Conservation (phyloP, 306 rosid genomes). For the Pyrus bretschneideri region DNA sequence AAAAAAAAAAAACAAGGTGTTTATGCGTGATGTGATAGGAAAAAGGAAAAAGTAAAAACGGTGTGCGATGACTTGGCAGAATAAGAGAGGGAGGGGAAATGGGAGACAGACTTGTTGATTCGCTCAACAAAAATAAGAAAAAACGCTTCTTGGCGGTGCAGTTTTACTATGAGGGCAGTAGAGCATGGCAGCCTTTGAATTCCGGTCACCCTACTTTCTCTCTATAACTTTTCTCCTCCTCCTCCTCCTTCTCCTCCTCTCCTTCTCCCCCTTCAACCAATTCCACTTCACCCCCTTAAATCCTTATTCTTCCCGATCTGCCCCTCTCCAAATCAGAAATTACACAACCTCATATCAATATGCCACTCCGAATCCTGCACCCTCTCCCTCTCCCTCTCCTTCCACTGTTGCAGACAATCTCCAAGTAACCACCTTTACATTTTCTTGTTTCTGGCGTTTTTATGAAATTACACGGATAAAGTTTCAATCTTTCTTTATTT, state of each 20-base stretch:
- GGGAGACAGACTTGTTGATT: background rate
- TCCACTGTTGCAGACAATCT: background rate
- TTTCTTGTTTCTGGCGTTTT: background rate
- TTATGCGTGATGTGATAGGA: background rate
- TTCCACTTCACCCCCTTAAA: background rate
- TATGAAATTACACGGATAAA: background rate
- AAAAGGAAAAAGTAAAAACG: too few relatives aligned
- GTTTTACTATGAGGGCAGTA: background rate
- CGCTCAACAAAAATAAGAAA: too few relatives aligned
- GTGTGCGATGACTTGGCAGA: background rate
- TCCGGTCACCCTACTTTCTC: conserved; percentile 16
- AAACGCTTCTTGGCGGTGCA: background rate
- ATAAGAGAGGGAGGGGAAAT: background rate
- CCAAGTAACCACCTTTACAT: conserved; percentile 1
- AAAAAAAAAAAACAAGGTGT: too few relatives aligned
- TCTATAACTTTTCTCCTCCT: conserved; percentile 10
- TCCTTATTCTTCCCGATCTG: background rate
- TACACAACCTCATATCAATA: background rate
- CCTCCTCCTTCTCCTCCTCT: background rate
- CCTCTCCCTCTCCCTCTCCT: conserved; percentile 9
- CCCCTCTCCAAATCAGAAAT: background rate
- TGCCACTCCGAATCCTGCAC: background rate
- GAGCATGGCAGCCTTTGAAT: conserved; percentile 10
- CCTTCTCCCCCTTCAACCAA: conserved; percentile 9
- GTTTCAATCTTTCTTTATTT: background rate